Evolutionary conservation across 805 yeast genomes (phyloP).

Genomic region (Metschnikowia matae): DNA sequence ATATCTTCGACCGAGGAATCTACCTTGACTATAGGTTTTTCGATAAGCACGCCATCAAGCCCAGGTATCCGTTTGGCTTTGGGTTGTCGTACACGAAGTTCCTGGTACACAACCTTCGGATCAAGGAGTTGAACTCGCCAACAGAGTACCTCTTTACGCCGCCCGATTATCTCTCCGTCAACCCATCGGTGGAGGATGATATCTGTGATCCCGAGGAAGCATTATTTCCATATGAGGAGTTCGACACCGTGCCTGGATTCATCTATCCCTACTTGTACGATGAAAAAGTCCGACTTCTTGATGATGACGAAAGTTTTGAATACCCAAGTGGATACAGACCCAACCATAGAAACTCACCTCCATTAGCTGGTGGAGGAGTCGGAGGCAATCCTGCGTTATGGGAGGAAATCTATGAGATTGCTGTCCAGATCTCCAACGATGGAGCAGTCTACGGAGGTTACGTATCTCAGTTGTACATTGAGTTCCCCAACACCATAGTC

Average conservation of each 20-base stretch:
- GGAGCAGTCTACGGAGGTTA: constrained; percentile 46
- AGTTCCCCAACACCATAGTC: constrained; percentile 44
- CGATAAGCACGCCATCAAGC: constrained; percentile 51
- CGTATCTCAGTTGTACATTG: constrained; percentile 52
- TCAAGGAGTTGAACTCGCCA: constrained; percentile 40
- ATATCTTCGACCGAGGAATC: constrained; percentile 44
- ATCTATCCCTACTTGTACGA: constrained; percentile 52
- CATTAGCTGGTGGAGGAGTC: constrained; percentile 46
- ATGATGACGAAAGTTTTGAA: constrained; percentile 34
- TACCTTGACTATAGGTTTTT: constrained; percentile 55
- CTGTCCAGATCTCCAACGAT: constrained; percentile 43
- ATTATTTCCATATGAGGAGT: constrained; percentile 48
- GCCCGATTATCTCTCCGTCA: constrained; percentile 42
- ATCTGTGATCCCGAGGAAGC: constrained; percentile 54
- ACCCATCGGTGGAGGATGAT: constrained; percentile 41
- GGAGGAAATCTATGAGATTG: constrained; percentile 46
- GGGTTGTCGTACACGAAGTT: constrained; percentile 55
- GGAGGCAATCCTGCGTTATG: constrained; percentile 62
- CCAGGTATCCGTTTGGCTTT: constrained; percentile 59
- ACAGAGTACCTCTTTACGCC: constrained; percentile 45
- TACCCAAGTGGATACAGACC: constrained; percentile 39
- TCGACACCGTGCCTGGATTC: constrained; percentile 50
- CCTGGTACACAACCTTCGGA: constrained; percentile 32
- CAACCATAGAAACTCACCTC: constrained; percentile 33
- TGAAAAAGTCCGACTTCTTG: constrained; percentile 30